Evolutionary conservation across 2,329 filamentous ascomycete species (phyloP), one percentile per base, ranked within the genome.

Genomic region (Rhinocladiella similis): DNA sequence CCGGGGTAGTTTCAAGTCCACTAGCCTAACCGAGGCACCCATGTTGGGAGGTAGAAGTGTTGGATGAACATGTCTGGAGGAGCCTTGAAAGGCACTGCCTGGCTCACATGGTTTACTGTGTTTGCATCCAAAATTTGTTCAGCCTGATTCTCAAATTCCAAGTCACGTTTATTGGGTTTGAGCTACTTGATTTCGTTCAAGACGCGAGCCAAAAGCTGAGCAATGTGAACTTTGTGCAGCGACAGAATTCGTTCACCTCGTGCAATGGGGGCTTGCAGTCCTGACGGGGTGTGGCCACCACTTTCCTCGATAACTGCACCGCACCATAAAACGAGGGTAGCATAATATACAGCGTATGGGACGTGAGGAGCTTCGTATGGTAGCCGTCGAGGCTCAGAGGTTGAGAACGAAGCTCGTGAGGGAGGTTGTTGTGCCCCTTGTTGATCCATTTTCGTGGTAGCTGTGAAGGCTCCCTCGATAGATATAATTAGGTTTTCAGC

Each of bases 321-420:
- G 35, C 48, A 49, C 53, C 56, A 59, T 22, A 59, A 38, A 6
- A 59, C 49, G 2, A 59, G 48, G 13, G 49, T 50, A 7, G 53
- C 56, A 27, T 38, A 55, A 29, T 59, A 59, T 19, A 59, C 20
- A 13, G 47, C 47, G 45, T 59, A 59, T 20, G 56, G 52, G 13
- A 54, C 36, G 38, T 59, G 56, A 19, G 53, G 56, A 14, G 52
- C 47, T 48, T 59, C 56, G 25, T 46, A 54, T 18, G 56, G 51
- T 36, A 50, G 33, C 10, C 51, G 46, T 42, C 38, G 50, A 22
- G 41, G n/a, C 42, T 58, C 51, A 16, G 56, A 16, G 9, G 38
- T 16, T 13, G 53, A 22, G n/a, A 36, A 55, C 10, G 39, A 33
- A 45, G 51, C 47, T 6, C 25, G 39, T 6, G 48, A 45, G 3